Conservation (phyloP, 2,329 filamentous ascomycete genomes). For the Cladophialophora psammophila region DNA sequence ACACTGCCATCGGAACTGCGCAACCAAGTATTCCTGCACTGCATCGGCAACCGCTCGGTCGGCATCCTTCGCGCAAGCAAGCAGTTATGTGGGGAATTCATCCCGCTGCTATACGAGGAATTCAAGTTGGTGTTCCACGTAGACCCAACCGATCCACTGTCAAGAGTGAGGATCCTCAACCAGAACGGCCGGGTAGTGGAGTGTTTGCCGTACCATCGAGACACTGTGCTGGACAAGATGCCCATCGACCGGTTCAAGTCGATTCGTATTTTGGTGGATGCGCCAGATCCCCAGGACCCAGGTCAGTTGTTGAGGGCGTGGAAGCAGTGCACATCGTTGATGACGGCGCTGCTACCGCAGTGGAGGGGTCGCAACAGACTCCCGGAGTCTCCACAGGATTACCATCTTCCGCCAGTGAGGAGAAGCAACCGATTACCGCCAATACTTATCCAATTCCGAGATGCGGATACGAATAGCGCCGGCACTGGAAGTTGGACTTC, state of each 20-base stretch:
- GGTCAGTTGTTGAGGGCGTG: not conserved
- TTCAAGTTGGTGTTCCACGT: slow-evolving; percentile 1
- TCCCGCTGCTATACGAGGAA: not conserved
- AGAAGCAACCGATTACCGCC: no score
- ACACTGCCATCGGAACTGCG: not conserved
- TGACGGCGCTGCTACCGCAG: slow-evolving; percentile 6
- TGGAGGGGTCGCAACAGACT: not conserved
- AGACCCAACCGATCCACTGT: not conserved
- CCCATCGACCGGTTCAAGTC: slow-evolving; percentile 7
- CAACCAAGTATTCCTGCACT: not conserved
- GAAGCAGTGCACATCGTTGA: not conserved
- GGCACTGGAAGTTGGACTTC: no score
- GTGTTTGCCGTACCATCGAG: not conserved
- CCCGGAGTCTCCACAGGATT: no score
- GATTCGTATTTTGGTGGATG: slow-evolving; percentile 4
- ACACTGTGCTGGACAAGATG: slow-evolving; percentile 4
- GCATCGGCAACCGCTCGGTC: slow-evolving; percentile 4
- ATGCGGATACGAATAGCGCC: no score
- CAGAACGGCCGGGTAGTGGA: not conserved
- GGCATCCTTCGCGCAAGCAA: slow-evolving; percentile 2
- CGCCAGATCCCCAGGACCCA: not conserved
- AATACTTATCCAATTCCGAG: not conserved
- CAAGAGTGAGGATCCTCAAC: not conserved
- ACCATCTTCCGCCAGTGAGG: no score
- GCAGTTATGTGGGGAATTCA: not conserved